These are phyloP conservation scores for Pyronema domesticum DNA, from an alignment of 495 filamentous ascomycete genomes.

Conservation along the genomic window DNA sequence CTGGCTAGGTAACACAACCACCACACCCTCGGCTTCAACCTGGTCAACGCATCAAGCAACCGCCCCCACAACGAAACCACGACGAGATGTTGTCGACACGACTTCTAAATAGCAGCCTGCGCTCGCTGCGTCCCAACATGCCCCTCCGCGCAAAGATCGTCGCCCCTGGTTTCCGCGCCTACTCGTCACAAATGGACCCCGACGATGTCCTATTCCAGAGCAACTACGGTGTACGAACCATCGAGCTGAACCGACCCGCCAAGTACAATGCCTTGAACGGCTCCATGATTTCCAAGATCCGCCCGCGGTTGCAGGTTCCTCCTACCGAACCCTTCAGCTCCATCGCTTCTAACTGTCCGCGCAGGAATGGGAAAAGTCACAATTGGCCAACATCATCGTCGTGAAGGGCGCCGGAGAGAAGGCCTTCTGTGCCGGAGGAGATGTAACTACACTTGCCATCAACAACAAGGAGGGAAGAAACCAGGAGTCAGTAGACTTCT, in stretches of 20 bases:
- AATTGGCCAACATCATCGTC: slow-evolving; percentile 80
- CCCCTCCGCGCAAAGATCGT: slow-evolving; percentile 73
- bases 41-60: too few species aligned
- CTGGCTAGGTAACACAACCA: too few species aligned
- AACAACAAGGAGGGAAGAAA: neutral
- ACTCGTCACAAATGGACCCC: slow-evolving; percentile 28
- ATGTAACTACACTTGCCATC: slow-evolving; percentile 57
- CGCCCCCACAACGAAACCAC: too few species aligned
- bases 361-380: slow-evolving; percentile 82
- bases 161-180: slow-evolving; percentile 34
- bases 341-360: neutral
- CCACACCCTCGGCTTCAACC: too few species aligned
- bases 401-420: slow-evolving; percentile 70
- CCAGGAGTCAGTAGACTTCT: slow-evolving; percentile 41
- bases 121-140: slow-evolving; percentile 33
- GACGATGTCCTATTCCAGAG: slow-evolving; percentile 85
- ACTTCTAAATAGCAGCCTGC: too few species aligned
- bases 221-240: slow-evolving; percentile 70
- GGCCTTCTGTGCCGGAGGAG: slow-evolving; percentile 86
- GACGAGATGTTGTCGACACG: too few species aligned
- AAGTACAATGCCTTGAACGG: slow-evolving; percentile 82
- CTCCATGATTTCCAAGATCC: slow-evolving; percentile 86
- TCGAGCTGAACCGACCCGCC: slow-evolving; percentile 82
- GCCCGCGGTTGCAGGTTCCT: slow-evolving; percentile 53
- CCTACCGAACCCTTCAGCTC: neutral